A percentile compares a stretch with the other conserved stretches of the same genome.
These are phyloP conservation scores for Colletotrichum tamarilloi DNA, from an alignment of 2,329 filamentous ascomycete species.

Conservation along the genomic window DNA sequence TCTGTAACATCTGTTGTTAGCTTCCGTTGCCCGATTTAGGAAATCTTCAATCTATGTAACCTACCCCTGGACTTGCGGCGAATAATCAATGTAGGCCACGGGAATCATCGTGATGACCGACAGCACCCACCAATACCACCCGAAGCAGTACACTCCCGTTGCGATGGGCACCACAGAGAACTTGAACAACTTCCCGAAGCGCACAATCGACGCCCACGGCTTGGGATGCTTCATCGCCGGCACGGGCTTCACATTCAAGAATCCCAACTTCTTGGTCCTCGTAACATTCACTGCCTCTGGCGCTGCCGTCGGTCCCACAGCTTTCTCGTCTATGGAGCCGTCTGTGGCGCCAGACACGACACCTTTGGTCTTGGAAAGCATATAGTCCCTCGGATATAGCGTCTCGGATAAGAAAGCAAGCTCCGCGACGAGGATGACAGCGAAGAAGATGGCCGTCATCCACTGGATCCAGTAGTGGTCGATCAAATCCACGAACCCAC, in stretches of 20 bases:
- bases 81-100: conserved; percentile 60
- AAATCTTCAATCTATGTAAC: background rate
- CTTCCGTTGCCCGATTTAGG: background rate
- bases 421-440: conserved; percentile 57
- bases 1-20: conserved; percentile 36
- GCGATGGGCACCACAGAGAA: conserved; percentile 57
- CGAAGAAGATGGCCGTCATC: conserved; percentile 65
- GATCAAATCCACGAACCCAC: conserved; percentile 61
- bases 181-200: conserved; percentile 59
- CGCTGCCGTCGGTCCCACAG: conserved; percentile 10
- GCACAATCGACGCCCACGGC: conserved; percentile 55
- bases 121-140: conserved; percentile 68
- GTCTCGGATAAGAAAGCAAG: conserved; percentile 65
- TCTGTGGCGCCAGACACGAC: conserved; percentile 8
- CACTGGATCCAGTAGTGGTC: conserved; percentile 64
- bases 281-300: conserved; percentile 38
- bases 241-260: conserved; percentile 56
- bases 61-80: conserved; percentile 59
- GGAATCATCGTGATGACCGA: conserved; percentile 64
- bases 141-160: conserved; percentile 61
- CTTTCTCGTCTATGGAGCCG: conserved; percentile 28
- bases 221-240: conserved; percentile 64
- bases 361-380: conserved; percentile 48
- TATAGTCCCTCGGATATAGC: conserved; percentile 63
- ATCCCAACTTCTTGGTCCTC: conserved; percentile 55